These are phyloP conservation scores for Leishmania tarentolae DNA, from an alignment of 208 protist species.

Conservation along the genomic window DNA sequence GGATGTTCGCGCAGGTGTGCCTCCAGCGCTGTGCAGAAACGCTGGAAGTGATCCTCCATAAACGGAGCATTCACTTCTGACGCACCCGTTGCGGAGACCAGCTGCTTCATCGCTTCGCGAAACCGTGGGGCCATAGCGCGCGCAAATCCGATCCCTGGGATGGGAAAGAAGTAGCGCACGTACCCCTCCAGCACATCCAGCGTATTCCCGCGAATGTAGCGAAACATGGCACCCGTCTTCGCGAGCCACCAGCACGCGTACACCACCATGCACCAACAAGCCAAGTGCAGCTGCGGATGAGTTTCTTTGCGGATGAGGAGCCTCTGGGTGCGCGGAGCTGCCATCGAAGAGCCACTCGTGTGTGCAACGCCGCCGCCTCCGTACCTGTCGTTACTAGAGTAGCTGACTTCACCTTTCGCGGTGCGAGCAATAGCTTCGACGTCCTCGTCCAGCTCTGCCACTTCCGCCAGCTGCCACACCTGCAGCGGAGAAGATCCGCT, in stretches of 20 bases:
- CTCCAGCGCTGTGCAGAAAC: slow-evolving; percentile 74
- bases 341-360: background rate
- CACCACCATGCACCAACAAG: slow-evolving; percentile 64
- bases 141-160: slow-evolving; percentile 46
- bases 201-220: slow-evolving; percentile 63
- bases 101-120: slow-evolving; percentile 51
- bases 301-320: slow-evolving; percentile 59
- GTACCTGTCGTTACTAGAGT: background rate
- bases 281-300: slow-evolving; percentile 77
- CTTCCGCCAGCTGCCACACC: slow-evolving; percentile 79
- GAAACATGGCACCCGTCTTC: slow-evolving; percentile 76
- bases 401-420: slow-evolving; percentile 18
- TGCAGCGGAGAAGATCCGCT: slow-evolving; percentile 51
- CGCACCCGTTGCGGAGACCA: slow-evolving; percentile 61
- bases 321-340: slow-evolving; percentile 23
- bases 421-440: slow-evolving; percentile 19
- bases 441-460: slow-evolving; percentile 53
- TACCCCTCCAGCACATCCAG: slow-evolving; percentile 70
- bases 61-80: slow-evolving; percentile 65
- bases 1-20: slow-evolving; percentile 56
- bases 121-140: slow-evolving; percentile 50
- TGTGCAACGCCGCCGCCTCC: background rate
- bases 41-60: slow-evolving; percentile 83
- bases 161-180: slow-evolving; percentile 75
- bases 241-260: slow-evolving; percentile 87